Percentiles rank a stretch among this genome's conserved stretches.
Conservation (phyloP, 2,329 filamentous ascomycete genomes). For the Talaromyces sp. region DNA sequence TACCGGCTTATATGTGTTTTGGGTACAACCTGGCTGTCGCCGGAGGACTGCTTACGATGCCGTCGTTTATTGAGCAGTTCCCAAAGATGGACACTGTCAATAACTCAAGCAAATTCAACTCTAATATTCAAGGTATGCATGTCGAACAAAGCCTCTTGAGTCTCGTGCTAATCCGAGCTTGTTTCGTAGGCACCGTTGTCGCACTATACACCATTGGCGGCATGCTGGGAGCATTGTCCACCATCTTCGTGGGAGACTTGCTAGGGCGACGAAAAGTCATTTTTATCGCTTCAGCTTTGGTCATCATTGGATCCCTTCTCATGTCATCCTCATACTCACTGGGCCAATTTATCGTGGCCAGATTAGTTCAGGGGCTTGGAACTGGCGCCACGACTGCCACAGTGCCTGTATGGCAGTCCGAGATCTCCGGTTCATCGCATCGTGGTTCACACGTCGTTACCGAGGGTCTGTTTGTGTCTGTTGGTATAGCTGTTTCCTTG, state of each 20-base stretch:
- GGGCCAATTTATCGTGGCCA: constrained; percentile 45
- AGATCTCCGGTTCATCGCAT: constrained; percentile 37
- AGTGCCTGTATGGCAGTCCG: constrained; percentile 48
- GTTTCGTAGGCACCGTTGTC: constrained; percentile 34
- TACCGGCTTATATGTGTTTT: constrained; percentile 42
- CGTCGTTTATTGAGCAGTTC: constrained; percentile 54
- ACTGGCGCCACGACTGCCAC: constrained; percentile 46
- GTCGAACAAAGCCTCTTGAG: background rate
- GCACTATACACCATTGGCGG: constrained; percentile 47
- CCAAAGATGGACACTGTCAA: constrained; percentile 50
- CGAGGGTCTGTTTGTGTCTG: constrained; percentile 48
- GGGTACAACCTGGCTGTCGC: constrained; percentile 53
- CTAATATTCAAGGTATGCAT: constrained; percentile 41
- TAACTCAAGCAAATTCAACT: constrained; percentile 42
- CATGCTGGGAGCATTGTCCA: constrained; percentile 46
- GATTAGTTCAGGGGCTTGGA: constrained; percentile 44
- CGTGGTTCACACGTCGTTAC: constrained; percentile 52
- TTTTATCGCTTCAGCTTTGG: constrained; percentile 37
- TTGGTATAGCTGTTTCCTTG: constrained; percentile 46
- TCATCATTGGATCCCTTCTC: constrained; percentile 45
- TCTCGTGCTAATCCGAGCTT: background rate
- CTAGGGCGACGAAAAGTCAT: constrained; percentile 46
- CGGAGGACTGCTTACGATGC: constrained; percentile 60
- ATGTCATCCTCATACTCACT: constrained; percentile 45
- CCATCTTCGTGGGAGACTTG: constrained; percentile 45